These are phyloP conservation scores for Raddia distichophylla DNA, from an alignment of 176 grass and related monocot genomes.

Conservation along the genomic window DNA sequence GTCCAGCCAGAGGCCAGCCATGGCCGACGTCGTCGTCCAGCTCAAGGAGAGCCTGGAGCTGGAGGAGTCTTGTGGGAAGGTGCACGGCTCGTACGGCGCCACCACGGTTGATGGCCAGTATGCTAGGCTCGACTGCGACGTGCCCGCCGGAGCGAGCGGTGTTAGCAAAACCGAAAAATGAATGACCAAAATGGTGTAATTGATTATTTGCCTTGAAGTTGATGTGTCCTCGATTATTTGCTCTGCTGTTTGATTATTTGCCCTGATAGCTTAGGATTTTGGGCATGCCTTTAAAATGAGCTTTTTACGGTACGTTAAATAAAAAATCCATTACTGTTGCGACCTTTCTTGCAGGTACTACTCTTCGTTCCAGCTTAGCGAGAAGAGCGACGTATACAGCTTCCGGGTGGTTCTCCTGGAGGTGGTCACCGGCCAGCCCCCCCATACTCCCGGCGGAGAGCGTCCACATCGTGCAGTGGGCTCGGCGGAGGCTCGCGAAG, in stretches of 20 bases:
- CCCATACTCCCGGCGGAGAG: background rate
- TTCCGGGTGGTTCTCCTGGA: constrained; percentile 57
- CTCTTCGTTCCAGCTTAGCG: background rate
- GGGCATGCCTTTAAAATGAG: too few species aligned
- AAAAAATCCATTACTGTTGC: too few species aligned
- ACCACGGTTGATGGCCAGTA: background rate
- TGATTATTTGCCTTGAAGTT: too few species aligned
- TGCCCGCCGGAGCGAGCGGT: background rate
- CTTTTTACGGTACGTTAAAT: too few species aligned
- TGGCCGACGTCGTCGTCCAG: constrained; percentile 50
- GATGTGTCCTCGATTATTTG: too few species aligned
- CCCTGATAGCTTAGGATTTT: too few species aligned
- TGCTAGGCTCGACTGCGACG: background rate
- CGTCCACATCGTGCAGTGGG: too few species aligned
- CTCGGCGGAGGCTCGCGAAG: background rate
- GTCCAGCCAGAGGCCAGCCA: constrained; percentile 52
- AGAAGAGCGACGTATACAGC: constrained; percentile 22
- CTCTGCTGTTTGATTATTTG: too few species aligned
- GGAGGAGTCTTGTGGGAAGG: constrained; percentile 24
- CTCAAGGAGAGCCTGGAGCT: constrained; percentile 67
- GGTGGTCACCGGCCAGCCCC: constrained; percentile 39
- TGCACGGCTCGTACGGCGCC: constrained; percentile 12
- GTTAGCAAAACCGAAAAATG: too few species aligned
- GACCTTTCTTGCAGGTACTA: too few species aligned
- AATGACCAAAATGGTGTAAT: too few species aligned